phyloP scores from a whole-genome alignment of 352 stramenopile species.

The Globisporangium spinosum region DNA sequence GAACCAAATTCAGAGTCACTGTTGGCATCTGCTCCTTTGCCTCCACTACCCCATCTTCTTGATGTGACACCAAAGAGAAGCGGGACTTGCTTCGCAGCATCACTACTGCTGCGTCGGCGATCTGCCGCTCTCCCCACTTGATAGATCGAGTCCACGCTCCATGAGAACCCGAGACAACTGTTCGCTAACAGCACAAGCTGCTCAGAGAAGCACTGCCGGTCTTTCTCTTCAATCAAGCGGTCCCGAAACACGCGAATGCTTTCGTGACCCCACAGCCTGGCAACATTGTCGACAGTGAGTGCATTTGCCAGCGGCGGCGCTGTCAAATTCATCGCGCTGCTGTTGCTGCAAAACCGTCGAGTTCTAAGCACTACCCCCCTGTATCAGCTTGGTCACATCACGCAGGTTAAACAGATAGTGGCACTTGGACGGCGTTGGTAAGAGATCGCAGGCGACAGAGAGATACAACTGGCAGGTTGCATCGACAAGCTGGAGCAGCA shows the following conservation, averaged over 20 bases:
- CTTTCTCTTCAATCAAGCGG: conserved; percentile 73
- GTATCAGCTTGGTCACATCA: conserved; percentile 76
- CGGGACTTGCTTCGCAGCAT: neutral
- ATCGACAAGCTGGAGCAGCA: conserved; percentile 48
- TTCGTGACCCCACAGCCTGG: conserved; percentile 89
- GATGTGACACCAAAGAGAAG: conserved; percentile 14
- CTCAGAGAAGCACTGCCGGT: conserved; percentile 87
- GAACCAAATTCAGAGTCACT: too few species aligned
- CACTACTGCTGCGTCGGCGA: neutral
- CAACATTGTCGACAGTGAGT: conserved; percentile 44
- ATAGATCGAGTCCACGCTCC: conserved; percentile 41
- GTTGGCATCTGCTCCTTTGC: neutral
- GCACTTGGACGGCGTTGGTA: conserved; percentile 76
- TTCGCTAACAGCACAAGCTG: conserved; percentile 70
- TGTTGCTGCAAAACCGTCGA: conserved; percentile 16
- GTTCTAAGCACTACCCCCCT: conserved; percentile 75
- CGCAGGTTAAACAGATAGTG: conserved; percentile 86
- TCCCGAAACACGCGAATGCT: conserved; percentile 91
- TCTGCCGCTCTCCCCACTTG: conserved; percentile 13
- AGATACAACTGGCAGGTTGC: conserved; percentile 62
- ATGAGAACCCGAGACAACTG: conserved; percentile 58
- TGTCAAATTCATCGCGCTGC: neutral
- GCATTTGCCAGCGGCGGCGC: conserved; percentile 9
- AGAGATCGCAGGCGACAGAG: conserved; percentile 43
- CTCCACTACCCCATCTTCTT: neutral